Base-by-base conservation (phyloP, 768 basidiomycete genomes). In the Chalciporus sphaerocephalus region DNA sequence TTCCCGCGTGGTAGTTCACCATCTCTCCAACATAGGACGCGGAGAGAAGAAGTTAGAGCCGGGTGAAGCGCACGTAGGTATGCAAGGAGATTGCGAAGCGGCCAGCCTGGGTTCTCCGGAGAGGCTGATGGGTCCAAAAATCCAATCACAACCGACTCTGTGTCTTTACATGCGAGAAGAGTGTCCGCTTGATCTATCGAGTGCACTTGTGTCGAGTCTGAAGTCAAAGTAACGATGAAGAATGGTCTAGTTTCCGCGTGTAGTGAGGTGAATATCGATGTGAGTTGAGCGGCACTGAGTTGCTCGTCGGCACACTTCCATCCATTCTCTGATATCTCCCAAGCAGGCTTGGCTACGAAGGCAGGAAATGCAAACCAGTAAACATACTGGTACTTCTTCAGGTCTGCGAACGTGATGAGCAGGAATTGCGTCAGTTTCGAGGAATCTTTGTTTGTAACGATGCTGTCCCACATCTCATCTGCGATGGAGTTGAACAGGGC, bases 311-410 rank as follows among this genome's bases (percentile, higher is more conserved):
- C 85, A 23, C 53, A 42, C 39, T 60, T 68, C 81, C 87, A 87
- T 0, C 83, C 86, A 10, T 67, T 59, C 6, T 73, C 76, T 25
- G 72, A 69, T 53, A 89, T 83, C 70, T 90, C 85, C 94, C 94
- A 97, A 5, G 86, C 80, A 6, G 96, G 93, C 54, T 90, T 92
- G 17, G 88, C 73, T 0, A 85, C 84, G 53, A 97, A 84, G 0
- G 94, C 92, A 2, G 96, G 95, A 64, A 97, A 96, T 0, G 89
- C 87, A 59, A 97, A 97, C 96, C 95, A 99, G 68, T 97, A 97
- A 59, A 85, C 93, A 62, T 92, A 98, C 54, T 85, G 87, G 74
- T 96, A 97, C 65, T 94, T 97, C 76, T 98, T 99, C 55, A 99
- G 82, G 66, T 99, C 96, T 1, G 96, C 91, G 56, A 84, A 98